Base-by-base conservation (phyloP, 768 basidiomycete species). In the Hydnomerulius pinastri region DNA sequence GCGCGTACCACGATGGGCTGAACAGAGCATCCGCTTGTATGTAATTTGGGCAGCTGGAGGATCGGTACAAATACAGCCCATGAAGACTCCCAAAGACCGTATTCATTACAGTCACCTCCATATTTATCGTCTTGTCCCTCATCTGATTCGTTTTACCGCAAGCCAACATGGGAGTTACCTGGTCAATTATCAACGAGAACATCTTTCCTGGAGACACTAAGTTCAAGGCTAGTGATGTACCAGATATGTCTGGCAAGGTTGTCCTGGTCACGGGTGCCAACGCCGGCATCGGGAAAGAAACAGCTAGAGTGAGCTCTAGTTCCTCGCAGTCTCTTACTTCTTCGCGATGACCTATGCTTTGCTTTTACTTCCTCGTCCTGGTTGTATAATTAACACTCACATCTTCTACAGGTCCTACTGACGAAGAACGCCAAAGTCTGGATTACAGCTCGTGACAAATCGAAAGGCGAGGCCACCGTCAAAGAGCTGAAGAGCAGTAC, bases 231-330 rank as follows among this genome's bases (percentile, higher is more conserved):
- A 46, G 46, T 13, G 64, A 74, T 30, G 59, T 74, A 6, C 73
- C 72, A 20, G 70, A 73, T 54, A 62, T 73, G 53, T 49, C 64
- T 10, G 68, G 69, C 21, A 74, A 68, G 53, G 70, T 71, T 20
- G 59, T 66, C 42, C 58, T 74, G 23, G 62, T 82, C 15, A 80
- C 68, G 0, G 81, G 81, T 4, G 77, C 66, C 1, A 80, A 77
- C 47, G 65, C 73, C 2, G 79, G 80, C 3, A 71, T 81, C 20
- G 80, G 80, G 1, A 78, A 77, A 46, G 76, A 78, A 51, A 79
- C 75, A 4, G 75, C 64, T 12, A 57, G 65, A 32, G 64, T 57
- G 13, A 30, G 54, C 28, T 39, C 20, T 6, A 29, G 20, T 12
- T 6, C 23, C 24, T 27, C 3, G 15, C 2, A 1, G 6, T 30